These are phyloP conservation scores for Zychaea mexicana DNA, from an alignment of 371 early-diverging fungal species.

Conservation along the genomic window DNA sequence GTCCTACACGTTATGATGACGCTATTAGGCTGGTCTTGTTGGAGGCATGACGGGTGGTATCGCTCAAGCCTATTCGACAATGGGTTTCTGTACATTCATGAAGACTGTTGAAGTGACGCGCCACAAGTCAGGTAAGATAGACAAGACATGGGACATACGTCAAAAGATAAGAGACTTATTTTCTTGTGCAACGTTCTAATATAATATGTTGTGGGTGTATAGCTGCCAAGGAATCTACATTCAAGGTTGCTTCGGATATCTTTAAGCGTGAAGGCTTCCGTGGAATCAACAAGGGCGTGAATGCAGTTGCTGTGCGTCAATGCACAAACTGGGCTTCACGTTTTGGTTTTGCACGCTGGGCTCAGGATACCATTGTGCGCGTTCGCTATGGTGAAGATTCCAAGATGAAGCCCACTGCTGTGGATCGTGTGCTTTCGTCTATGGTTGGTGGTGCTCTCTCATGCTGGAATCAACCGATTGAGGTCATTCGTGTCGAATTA, in stretches of 20 bases:
- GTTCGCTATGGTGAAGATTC: constrained; percentile 46
- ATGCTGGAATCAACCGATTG: constrained; percentile 98
- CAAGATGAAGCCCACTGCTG: constrained; percentile 43
- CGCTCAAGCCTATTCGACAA: constrained; percentile 94
- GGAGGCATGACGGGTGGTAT: constrained; percentile 95
- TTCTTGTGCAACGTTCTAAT: not conserved
- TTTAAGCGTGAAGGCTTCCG: constrained; percentile 90
- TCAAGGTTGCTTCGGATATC: constrained; percentile 85
- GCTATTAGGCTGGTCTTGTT: constrained; percentile 82
- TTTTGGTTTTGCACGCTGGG: constrained; percentile 87
- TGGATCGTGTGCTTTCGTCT: constrained; percentile 78
- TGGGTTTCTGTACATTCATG: constrained; percentile 99
- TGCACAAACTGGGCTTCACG: constrained; percentile 98
- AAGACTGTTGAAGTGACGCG: constrained; percentile 98
- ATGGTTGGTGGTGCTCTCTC: constrained; percentile 88
- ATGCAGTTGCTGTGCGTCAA: constrained; percentile 91
- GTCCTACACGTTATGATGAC: too few species aligned
- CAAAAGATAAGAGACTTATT: not conserved
- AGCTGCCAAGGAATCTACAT: constrained; percentile 72
- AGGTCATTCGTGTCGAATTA: constrained; percentile 97
- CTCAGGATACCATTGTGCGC: constrained; percentile 74
- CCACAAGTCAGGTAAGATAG: constrained; percentile 75
- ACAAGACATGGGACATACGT: too few species aligned
- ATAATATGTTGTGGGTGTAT: not conserved
- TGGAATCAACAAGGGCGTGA: constrained; percentile 95